Base-by-base conservation (phyloP, 495 filamentous ascomycete genomes). In the Parmelia sp. region DNA sequence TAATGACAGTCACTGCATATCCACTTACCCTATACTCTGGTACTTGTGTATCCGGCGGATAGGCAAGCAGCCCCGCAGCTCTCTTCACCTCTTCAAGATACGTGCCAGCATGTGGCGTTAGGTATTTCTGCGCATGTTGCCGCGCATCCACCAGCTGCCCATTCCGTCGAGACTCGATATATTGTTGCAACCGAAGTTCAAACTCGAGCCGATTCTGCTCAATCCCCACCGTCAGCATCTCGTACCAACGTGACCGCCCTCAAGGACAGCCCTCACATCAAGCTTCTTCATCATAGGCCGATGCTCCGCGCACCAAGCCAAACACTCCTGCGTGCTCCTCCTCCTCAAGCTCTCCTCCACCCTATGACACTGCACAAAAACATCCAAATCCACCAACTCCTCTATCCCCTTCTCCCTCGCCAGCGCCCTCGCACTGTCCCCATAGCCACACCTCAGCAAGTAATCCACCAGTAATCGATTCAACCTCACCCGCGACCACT, bases 141-240 rank as follows among this genome's bases (percentile, higher is more conserved):
- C 88, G 87, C n/a, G 92, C 89, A 64, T 96, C 91, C 60, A 86
- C 70, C 33, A 87, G 79, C 68, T 88, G 89, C 51, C 81, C 80
- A 42, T 78, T 84, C 49, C 94, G 81, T 59, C 95, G 83, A 63
- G 97, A 80, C 72, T 97, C 94, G 67, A 97, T 92, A 73, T 90
- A 97, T 72, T 97, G 91, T 75, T 98, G 94, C 68, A 95, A 79
- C n/a, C 95, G 86, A 14, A 98, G 82, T 80, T 96, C 88, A 72
- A 96, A 94, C 73, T 97, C 95, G 35, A 98, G 82, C 58, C 89
- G 91, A 68, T 88, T 91, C 88, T 93, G 74, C 23, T 39, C 37
- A 36, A 23, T 31, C 49, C 33, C 33, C 35, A 66, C n/a, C 23
- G 64, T 81, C 65, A 80, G 72, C 57, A 61, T 57, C 21, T 58